A percentile compares a stretch with the other conserved stretches of the same genome.
These are phyloP conservation scores for Leishmania gerbilli DNA, from an alignment of 208 protist genomes.

Conservation along the genomic window DNA sequence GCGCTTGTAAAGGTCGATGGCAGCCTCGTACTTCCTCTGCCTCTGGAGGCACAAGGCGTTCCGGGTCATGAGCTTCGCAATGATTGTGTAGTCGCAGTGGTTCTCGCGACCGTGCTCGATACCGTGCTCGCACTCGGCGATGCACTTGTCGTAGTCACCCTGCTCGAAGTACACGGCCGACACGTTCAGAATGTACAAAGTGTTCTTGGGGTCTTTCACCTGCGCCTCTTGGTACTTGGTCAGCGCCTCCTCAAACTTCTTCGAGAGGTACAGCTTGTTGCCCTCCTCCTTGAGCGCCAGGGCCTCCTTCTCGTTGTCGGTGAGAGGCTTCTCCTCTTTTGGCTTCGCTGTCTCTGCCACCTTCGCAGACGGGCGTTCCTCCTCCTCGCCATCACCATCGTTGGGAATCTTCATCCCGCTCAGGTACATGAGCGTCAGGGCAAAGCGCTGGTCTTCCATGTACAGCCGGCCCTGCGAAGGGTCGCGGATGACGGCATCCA, in stretches of 20 bases:
- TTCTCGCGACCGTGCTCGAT: slow-evolving; percentile 87
- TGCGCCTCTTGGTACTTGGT: slow-evolving; percentile 87
- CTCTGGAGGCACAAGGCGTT: slow-evolving; percentile 89
- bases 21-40: slow-evolving; percentile 83
- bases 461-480: slow-evolving; percentile 70
- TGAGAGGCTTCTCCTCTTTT: slow-evolving; percentile 41
- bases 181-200: slow-evolving; percentile 88
- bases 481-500: slow-evolving; percentile 82
- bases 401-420: slow-evolving; percentile 73
- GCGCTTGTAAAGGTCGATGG: slow-evolving; percentile 89
- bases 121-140: slow-evolving; percentile 89
- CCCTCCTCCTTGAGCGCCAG: slow-evolving; percentile 91
- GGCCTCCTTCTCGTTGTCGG: slow-evolving; percentile 67
- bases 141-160: slow-evolving; percentile 92
- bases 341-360: slow-evolving; percentile 23
- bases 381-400: slow-evolving; percentile 68
- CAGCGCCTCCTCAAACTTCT: slow-evolving; percentile 94
- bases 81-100: slow-evolving; percentile 92
- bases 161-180: slow-evolving; percentile 96
- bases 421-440: slow-evolving; percentile 79
- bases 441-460: slow-evolving; percentile 88
- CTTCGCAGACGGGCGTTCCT: slow-evolving; percentile 38
- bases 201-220: slow-evolving; percentile 87
- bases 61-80: slow-evolving; percentile 92
- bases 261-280: slow-evolving; percentile 94